Evolutionary conservation across 495 filamentous ascomycete species (phyloP).

Genomic region (Aspergillus incahuasiensis): DNA sequence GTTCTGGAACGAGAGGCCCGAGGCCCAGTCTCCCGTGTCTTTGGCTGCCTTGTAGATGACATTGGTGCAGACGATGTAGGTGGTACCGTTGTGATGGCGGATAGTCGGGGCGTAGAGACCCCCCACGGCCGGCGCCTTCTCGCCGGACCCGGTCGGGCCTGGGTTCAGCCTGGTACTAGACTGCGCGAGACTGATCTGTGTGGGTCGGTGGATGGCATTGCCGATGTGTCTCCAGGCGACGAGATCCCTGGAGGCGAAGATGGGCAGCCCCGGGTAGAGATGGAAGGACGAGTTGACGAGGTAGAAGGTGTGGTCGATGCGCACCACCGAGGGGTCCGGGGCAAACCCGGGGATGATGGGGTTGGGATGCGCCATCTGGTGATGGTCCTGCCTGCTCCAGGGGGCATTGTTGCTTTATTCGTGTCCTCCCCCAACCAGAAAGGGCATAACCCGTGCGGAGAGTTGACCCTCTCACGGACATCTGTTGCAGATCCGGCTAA

Average conservation of each 20-base stretch:
- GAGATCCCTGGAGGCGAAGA: not conserved
- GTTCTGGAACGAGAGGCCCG: not conserved
- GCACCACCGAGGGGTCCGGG: not conserved
- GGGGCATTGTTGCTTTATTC: too few relatives aligned
- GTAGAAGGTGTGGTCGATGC: not conserved
- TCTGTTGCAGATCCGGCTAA: too few relatives aligned
- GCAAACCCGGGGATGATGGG: constrained; percentile 5
- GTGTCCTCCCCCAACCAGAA: too few relatives aligned
- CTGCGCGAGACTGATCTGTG: not conserved
- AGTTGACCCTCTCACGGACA: too few relatives aligned
- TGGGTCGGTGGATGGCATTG: not conserved
- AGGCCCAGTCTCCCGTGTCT: not conserved
- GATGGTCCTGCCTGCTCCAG: too few relatives aligned
- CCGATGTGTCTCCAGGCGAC: constrained; percentile 3
- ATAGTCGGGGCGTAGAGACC: constrained; percentile 2
- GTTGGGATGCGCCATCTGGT: not conserved
- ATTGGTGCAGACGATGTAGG: constrained; percentile 7
- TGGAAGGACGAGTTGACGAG: constrained; percentile 2
- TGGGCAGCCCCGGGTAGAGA: not conserved
- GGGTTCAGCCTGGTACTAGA: not conserved
- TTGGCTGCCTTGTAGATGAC: not conserved
- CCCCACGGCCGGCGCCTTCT: not conserved
- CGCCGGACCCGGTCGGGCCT: not conserved
- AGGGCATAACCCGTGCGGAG: too few relatives aligned
- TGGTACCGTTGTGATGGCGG: not conserved